phyloP scores from a whole-genome alignment of 2,329 filamentous ascomycete genomes.

The Periconia macrospinosa region DNA sequence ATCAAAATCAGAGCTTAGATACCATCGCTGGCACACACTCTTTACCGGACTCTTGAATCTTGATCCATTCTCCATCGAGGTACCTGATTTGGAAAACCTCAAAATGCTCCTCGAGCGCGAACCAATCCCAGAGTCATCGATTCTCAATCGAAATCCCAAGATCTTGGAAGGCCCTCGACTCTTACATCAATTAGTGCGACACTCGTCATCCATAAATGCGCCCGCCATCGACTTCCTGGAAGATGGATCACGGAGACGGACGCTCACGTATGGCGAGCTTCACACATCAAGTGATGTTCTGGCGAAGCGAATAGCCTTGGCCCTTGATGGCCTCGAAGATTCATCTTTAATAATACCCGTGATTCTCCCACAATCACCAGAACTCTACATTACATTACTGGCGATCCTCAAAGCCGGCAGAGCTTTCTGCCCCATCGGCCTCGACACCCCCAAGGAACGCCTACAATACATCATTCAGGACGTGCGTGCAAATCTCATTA shows the following conservation, averaged over 20 bases:
- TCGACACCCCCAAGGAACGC: slow-evolving; percentile 76
- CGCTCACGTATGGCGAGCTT: slow-evolving; percentile 64
- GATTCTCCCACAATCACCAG: slow-evolving; percentile 73
- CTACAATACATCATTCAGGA: slow-evolving; percentile 81
- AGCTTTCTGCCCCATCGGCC: slow-evolving; percentile 81
- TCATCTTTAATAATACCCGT: slow-evolving; percentile 66
- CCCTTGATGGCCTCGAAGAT: slow-evolving; percentile 30
- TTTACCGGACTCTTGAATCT: too few relatives aligned
- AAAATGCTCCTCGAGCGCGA: slow-evolving; percentile 27
- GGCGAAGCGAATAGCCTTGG: slow-evolving; percentile 44
- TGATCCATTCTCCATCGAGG: background rate
- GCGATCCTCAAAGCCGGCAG: slow-evolving; percentile 79
- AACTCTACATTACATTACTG: slow-evolving; percentile 76
- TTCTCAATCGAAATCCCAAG: slow-evolving; percentile 60
- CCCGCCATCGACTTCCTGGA: slow-evolving; percentile 67
- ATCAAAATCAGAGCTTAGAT: background rate
- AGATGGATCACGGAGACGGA: slow-evolving; percentile 48
- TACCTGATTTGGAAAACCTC: slow-evolving; percentile 16
- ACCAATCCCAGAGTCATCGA: slow-evolving; percentile 23
- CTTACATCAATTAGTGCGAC: slow-evolving; percentile 65
- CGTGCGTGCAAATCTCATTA: slow-evolving; percentile 67
- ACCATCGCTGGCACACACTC: too few relatives aligned
- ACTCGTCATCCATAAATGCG: slow-evolving; percentile 32
- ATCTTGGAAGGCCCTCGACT: slow-evolving; percentile 57
- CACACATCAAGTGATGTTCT: slow-evolving; percentile 61